Evolutionary conservation across 345 rosid genomes (phyloP).

Genomic region (Psidium friedrichsthalianum): DNA sequence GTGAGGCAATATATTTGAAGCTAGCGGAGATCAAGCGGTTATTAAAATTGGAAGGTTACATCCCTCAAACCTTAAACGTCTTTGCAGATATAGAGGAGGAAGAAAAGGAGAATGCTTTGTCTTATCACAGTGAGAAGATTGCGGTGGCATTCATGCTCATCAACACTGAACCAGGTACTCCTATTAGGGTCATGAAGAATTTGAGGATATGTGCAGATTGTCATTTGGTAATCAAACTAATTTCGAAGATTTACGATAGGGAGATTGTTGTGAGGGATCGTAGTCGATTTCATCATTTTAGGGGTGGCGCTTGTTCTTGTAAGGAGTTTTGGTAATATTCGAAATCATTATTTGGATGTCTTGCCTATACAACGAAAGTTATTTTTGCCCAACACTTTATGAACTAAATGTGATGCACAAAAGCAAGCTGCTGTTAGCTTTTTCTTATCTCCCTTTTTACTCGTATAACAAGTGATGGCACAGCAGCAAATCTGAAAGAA

Average conservation of each 20-base stretch:
- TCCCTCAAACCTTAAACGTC: constrained; percentile 46
- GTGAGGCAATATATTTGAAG: constrained; percentile 36
- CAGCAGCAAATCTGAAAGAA: not conserved
- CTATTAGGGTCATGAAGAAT: constrained; percentile 58
- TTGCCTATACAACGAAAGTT: not conserved
- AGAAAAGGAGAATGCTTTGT: constrained; percentile 63
- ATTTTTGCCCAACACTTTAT: not conserved
- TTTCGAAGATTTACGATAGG: constrained; percentile 49
- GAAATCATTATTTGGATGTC: not conserved
- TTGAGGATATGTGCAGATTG: constrained; percentile 82
- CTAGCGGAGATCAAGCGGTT: constrained; percentile 41
- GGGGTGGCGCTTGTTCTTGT: constrained; percentile 57
- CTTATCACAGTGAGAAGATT: constrained; percentile 80
- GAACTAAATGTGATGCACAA: not conserved
- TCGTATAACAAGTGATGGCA: not conserved
- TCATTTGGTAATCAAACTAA: constrained; percentile 60
- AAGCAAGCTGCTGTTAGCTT: not conserved
- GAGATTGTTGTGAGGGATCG: constrained; percentile 70
- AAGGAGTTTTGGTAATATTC: constrained; percentile 48
- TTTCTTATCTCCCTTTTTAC: not conserved
- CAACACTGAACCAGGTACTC: constrained; percentile 40
- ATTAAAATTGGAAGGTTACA: constrained; percentile 51
- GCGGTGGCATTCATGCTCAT: constrained; percentile 74
- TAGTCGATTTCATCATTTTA: constrained; percentile 84
- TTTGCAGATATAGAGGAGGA: constrained; percentile 70